Conservation (phyloP, 2,329 filamentous ascomycete genomes). For the Curvularia hawaiiensis region DNA sequence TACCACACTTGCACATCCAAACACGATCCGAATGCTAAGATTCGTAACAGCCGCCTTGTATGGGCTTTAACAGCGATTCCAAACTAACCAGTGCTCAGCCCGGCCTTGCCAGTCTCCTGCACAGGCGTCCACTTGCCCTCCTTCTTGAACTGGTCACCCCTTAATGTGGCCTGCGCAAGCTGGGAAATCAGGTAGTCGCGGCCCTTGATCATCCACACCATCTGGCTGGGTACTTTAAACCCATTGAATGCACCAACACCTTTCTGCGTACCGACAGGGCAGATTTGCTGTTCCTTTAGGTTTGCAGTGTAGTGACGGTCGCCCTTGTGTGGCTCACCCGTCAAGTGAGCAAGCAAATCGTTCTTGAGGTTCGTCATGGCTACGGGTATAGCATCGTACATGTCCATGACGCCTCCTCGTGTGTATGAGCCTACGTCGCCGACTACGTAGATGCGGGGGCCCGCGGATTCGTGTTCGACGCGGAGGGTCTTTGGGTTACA, state of each 20-base stretch:
- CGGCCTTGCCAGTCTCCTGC: conserved; percentile 28
- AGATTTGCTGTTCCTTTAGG: conserved; percentile 42
- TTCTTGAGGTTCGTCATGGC: conserved; percentile 54
- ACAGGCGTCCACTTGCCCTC: conserved; percentile 44
- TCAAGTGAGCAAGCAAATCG: conserved; percentile 49
- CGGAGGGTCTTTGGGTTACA: conserved; percentile 56
- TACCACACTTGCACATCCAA: not conserved
- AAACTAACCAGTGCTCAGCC: conserved; percentile 25
- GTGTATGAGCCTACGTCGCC: conserved; percentile 56
- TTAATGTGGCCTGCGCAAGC: conserved; percentile 33
- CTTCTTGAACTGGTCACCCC: conserved; percentile 43
- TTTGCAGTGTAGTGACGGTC: conserved; percentile 43
- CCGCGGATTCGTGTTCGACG: conserved; percentile 50
- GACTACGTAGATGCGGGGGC: conserved; percentile 53
- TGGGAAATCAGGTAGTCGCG: conserved; percentile 47
- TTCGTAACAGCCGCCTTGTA: not conserved
- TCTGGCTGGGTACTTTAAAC: conserved; percentile 45
- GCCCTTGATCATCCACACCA: conserved; percentile 53
- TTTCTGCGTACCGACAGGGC: conserved; percentile 45
- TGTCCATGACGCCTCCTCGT: conserved; percentile 52
- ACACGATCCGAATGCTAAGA: not conserved
- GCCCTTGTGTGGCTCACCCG: conserved; percentile 30
- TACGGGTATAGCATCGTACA: conserved; percentile 50
- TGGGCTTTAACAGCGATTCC: not conserved
- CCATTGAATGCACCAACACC: conserved; percentile 48